Conservation (phyloP, 2,329 filamentous ascomycete species). For the Diplocarpon mali region DNA sequence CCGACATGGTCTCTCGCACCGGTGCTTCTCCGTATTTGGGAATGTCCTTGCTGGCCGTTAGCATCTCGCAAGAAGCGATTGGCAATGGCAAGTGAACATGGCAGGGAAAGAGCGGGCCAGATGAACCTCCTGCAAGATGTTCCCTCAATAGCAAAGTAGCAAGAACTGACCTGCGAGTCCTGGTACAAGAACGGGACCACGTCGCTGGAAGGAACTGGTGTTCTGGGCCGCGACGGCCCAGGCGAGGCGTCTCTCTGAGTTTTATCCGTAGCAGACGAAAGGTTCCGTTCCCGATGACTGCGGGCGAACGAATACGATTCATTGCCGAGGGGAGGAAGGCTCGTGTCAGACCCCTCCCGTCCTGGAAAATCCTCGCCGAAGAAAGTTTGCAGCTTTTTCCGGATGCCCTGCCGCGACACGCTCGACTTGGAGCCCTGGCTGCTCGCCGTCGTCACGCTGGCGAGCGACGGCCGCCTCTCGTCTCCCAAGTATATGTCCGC, state of each 20-base stretch:
- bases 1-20: conserved; percentile 57
- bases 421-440: conserved; percentile 73
- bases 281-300: conserved; percentile 61
- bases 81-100: background rate
- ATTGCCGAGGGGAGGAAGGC: conserved; percentile 43
- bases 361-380: conserved; percentile 83
- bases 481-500: conserved; percentile 54
- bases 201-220: conserved; percentile 80
- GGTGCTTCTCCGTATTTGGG: conserved; percentile 68
- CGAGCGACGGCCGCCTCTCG: conserved; percentile 74
- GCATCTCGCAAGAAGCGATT: background rate
- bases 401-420: conserved; percentile 54
- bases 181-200: conserved; percentile 98
- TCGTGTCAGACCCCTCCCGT: conserved; percentile 63
- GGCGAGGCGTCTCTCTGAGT: conserved; percentile 57
- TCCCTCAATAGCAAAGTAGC: background rate
- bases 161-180: conserved; percentile 57
- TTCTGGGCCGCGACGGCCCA: conserved; percentile 64
- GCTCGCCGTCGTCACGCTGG: conserved; percentile 77
- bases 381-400: conserved; percentile 79
- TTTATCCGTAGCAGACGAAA: conserved; percentile 65
- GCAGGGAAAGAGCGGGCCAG: background rate
- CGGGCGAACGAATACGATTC: conserved; percentile 51
- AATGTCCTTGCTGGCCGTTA: conserved; percentile 46
- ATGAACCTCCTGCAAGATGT: background rate